phyloP scores from a whole-genome alignment of 2,329 filamentous ascomycete species.

The Plenodomus biglobosus region DNA sequence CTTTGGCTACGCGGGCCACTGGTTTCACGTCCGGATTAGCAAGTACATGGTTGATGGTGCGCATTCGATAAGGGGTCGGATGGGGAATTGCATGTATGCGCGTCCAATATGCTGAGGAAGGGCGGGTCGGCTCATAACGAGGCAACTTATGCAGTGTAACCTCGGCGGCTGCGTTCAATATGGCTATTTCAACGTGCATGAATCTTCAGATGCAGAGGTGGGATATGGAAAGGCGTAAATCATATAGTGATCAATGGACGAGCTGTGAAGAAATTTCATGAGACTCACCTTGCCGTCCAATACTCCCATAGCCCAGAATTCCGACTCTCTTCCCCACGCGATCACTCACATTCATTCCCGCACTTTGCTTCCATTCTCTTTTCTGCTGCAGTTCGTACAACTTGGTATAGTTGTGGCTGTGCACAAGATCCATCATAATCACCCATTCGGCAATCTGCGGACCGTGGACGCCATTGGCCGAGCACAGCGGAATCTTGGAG shows the following conservation, averaged over 20 bases:
- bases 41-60: background rate
- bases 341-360: slow-evolving; percentile 51
- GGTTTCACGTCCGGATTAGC: slow-evolving; percentile 8
- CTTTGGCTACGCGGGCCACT: slow-evolving; percentile 61
- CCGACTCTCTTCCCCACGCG: slow-evolving; percentile 61
- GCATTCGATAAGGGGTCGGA: too few relatives aligned
- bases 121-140: background rate
- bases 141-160: background rate
- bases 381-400: slow-evolving; percentile 61
- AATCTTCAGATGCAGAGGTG: background rate
- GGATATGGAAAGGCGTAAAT: background rate
- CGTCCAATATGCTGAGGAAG: too few relatives aligned
- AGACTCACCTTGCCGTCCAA: slow-evolving; percentile 59
- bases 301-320: slow-evolving; percentile 64
- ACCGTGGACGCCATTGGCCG: slow-evolving; percentile 60
- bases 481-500: slow-evolving; percentile 57
- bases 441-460: slow-evolving; percentile 70
- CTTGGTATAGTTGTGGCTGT: slow-evolving; percentile 56
- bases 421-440: slow-evolving; percentile 62
- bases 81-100: background rate
- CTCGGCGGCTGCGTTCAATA: background rate
- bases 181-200: background rate
- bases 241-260: background rate
- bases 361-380: slow-evolving; percentile 53
- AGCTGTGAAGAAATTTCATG: background rate